Percentiles rank a stretch among this genome's conserved stretches.
These are phyloP conservation scores for Phaffomyces opuntiae DNA, from an alignment of 805 yeast species.

Conservation along the genomic window DNA sequence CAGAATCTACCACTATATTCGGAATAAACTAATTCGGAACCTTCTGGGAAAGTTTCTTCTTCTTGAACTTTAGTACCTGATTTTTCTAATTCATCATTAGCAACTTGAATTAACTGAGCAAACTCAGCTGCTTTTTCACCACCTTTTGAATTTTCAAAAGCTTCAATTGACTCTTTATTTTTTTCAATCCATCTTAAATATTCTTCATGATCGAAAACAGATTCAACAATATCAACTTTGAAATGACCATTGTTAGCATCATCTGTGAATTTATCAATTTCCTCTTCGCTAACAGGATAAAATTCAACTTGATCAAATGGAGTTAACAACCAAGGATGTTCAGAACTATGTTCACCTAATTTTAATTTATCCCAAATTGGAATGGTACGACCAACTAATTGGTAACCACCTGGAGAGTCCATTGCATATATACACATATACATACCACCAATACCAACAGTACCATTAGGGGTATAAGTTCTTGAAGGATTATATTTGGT, in stretches of 20 bases:
- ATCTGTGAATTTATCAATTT: conserved; percentile 63
- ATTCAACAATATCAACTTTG: conserved; percentile 64
- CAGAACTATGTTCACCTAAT: conserved; percentile 55
- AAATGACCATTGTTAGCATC: conserved; percentile 78
- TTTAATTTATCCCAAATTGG: conserved; percentile 97
- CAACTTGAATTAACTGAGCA: conserved; percentile 71
- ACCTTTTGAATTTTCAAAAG: conserved; percentile 57
- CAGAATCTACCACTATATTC: conserved; percentile 97
- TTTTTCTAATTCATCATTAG: conserved; percentile 65
- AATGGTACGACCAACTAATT: conserved; percentile 90
- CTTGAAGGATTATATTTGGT: conserved; percentile 95
- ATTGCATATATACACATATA: conserved; percentile 98
- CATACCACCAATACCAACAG: conserved; percentile 97
- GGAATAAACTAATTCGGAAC: conserved; percentile 80
- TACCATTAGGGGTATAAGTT: conserved; percentile 93
- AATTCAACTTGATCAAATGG: conserved; percentile 95
- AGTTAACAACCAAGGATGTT: conserved; percentile 81
- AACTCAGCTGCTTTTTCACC: conserved; percentile 85
- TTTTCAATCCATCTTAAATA: conserved; percentile 74
- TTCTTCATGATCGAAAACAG: conserved; percentile 75
- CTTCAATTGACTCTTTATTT: conserved; percentile 65
- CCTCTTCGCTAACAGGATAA: conserved; percentile 84
- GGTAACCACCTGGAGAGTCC: conserved; percentile 96
- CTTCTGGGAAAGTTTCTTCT: conserved; percentile 61
- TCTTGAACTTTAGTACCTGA: conserved; percentile 36